Conservation (phyloP, 768 basidiomycete genomes). For the Boletus sp. region DNA sequence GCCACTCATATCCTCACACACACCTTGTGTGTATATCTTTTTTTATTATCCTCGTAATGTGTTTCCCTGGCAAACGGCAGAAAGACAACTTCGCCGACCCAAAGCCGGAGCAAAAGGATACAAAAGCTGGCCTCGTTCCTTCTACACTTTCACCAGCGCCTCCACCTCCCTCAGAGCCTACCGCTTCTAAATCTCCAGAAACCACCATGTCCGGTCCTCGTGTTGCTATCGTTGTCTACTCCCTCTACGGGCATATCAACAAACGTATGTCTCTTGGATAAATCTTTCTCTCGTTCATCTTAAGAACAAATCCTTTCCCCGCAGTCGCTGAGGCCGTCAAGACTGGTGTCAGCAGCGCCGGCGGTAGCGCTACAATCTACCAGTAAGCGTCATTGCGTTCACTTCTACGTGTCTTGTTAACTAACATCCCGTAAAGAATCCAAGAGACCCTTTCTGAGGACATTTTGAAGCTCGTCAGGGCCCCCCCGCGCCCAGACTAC, state of each 20-base stretch:
- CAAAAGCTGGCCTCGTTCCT: conserved; percentile 10
- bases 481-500: conserved; percentile 69
- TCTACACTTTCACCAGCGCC: not conserved
- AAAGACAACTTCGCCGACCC: conserved; percentile 34
- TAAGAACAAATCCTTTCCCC: not conserved
- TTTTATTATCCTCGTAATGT: conserved; percentile 28
- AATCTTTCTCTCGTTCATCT: not conserved
- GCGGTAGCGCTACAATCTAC: conserved; percentile 45
- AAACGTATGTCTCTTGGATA: conserved; percentile 34
- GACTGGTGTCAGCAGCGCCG: conserved; percentile 40
- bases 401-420: not conserved
- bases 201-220: conserved; percentile 29
- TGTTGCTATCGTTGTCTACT: conserved; percentile 48
- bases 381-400: conserved; percentile 36
- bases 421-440: conserved; percentile 44
- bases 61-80: conserved; percentile 40
- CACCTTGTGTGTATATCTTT: not conserved
- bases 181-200: not conserved
- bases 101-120: conserved; percentile 12
- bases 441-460: conserved; percentile 80
- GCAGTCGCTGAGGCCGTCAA: conserved; percentile 38
- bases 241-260: conserved; percentile 50
- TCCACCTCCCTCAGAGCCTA: not conserved
- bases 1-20: conserved; percentile 10
- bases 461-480: conserved; percentile 65